A percentile compares a stretch with the other conserved stretches of the same genome.
phyloP scores from a whole-genome alignment of 352 stramenopile species.

The Phytophthora aleatoria region DNA sequence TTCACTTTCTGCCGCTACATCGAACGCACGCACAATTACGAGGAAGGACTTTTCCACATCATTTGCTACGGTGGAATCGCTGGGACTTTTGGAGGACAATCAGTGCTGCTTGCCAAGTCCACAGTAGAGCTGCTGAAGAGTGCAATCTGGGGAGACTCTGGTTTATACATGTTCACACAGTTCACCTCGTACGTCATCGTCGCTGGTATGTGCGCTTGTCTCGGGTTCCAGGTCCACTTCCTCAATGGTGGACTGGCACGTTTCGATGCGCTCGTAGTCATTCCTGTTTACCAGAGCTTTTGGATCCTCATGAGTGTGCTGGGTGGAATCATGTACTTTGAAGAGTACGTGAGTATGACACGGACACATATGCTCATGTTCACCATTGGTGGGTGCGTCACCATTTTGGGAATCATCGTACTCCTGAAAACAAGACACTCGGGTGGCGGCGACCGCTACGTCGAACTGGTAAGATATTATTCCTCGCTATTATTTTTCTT shows the following conservation, averaged over 20 bases:
- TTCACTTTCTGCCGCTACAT: conserved; percentile 78
- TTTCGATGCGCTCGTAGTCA: conserved; percentile 89
- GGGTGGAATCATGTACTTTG: conserved; percentile 93
- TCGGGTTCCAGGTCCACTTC: conserved; percentile 87
- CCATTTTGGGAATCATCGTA: conserved; percentile 80
- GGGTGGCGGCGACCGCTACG: conserved; percentile 53
- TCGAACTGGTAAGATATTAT: conserved; percentile 57
- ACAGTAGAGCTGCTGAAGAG: conserved; percentile 91
- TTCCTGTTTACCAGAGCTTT: conserved; percentile 92
- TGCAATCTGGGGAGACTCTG: conserved; percentile 83
- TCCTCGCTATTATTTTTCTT: background rate
- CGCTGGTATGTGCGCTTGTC: conserved; percentile 59
- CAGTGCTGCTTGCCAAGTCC: conserved; percentile 89
- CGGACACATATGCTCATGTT: conserved; percentile 80
- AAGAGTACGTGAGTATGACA: conserved; percentile 90
- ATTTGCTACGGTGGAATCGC: conserved; percentile 89
- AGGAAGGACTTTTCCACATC: conserved; percentile 78
- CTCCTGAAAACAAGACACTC: conserved; percentile 66
- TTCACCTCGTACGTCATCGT: conserved; percentile 85
- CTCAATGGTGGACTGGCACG: conserved; percentile 88
- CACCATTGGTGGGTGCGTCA: conserved; percentile 71
- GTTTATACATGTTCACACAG: conserved; percentile 78
- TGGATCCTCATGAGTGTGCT: conserved; percentile 91
- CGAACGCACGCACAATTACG: conserved; percentile 68
- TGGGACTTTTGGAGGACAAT: conserved; percentile 90